Conservation (phyloP, 768 basidiomycete genomes). For the Termitomyces eurrhizus region DNA sequence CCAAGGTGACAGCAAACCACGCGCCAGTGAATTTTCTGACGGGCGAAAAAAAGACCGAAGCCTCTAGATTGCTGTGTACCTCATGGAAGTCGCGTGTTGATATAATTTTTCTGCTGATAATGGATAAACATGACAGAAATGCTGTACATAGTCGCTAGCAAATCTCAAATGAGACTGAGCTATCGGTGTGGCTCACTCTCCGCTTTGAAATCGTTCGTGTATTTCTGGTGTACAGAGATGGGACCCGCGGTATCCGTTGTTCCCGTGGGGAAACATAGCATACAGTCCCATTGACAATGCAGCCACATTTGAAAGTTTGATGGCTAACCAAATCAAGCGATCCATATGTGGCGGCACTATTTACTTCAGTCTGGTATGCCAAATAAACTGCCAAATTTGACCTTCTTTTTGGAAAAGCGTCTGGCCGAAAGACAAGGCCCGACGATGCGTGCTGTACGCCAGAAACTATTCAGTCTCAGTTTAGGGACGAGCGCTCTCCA, state of each 20-base stretch:
- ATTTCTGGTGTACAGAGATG: neutral
- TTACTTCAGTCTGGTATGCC: neutral
- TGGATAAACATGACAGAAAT: neutral
- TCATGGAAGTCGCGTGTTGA: neutral
- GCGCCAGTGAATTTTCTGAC: neutral
- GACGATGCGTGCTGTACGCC: neutral
- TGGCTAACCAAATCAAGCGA: neutral
- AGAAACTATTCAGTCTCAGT: neutral
- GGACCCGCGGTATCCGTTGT: neutral
- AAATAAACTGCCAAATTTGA: slow-evolving; percentile 4
- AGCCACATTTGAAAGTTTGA: slow-evolving; percentile 6
- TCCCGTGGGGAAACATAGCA: neutral
- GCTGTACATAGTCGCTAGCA: neutral
- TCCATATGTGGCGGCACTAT: slow-evolving; percentile 2
- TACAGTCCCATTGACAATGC: neutral
- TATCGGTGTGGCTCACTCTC: neutral
- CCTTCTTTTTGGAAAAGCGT: neutral
- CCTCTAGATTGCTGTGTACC: neutral
- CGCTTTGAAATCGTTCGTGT: neutral
- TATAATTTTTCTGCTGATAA: neutral
- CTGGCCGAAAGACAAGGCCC: neutral
- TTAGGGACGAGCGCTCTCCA: neutral
- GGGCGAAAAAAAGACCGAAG: neutral
- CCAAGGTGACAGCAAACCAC: neutral
- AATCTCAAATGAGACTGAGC: neutral